These are phyloP conservation scores for Durotheca rogersii DNA, from an alignment of 495 filamentous ascomycete species.

Conservation along the genomic window DNA sequence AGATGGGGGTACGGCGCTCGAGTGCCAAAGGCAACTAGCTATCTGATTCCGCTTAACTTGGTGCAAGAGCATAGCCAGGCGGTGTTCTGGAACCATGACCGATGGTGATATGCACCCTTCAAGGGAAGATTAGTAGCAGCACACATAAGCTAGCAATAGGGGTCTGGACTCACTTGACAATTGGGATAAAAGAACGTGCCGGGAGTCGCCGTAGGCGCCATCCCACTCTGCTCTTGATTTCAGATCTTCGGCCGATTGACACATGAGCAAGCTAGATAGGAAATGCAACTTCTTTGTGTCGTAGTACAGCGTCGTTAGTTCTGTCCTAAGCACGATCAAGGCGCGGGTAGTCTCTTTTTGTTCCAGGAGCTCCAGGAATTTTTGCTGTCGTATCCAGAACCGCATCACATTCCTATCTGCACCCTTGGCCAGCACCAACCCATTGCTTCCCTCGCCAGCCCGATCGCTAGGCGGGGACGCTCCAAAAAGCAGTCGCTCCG, in stretches of 20 bases:
- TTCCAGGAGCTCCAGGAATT: conserved; percentile 91
- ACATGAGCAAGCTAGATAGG: conserved; percentile 90
- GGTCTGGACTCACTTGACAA: conserved; percentile 68
- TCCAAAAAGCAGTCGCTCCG: conserved; percentile 77
- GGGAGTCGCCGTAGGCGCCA: conserved; percentile 75
- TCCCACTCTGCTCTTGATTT: conserved; percentile 85
- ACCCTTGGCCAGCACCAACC: conserved; percentile 48
- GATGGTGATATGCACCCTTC: conserved; percentile 88
- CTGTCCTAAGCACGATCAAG: conserved; percentile 75
- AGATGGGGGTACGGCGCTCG: conserved; percentile 72
- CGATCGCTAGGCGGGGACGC: conserved; percentile 51
- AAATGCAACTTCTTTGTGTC: conserved; percentile 72
- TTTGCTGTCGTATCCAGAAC: conserved; percentile 87
- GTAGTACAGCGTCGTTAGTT: conserved; percentile 84
- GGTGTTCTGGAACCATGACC: conserved; percentile 97
- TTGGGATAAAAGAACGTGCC: conserved; percentile 72
- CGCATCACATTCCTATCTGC: conserved; percentile 49
- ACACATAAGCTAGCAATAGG: conserved; percentile 5
- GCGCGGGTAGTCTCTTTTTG: conserved; percentile 69
- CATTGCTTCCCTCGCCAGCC: conserved; percentile 45
- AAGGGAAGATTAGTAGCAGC: conserved; percentile 14
- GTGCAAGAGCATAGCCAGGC: conserved; percentile 79
- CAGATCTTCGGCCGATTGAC: conserved; percentile 72
- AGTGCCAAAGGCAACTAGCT: conserved; percentile 83
- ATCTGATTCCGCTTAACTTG: conserved; percentile 83